Conservation (phyloP, 805 yeast species). For the Monosporozyma siamensis region DNA sequence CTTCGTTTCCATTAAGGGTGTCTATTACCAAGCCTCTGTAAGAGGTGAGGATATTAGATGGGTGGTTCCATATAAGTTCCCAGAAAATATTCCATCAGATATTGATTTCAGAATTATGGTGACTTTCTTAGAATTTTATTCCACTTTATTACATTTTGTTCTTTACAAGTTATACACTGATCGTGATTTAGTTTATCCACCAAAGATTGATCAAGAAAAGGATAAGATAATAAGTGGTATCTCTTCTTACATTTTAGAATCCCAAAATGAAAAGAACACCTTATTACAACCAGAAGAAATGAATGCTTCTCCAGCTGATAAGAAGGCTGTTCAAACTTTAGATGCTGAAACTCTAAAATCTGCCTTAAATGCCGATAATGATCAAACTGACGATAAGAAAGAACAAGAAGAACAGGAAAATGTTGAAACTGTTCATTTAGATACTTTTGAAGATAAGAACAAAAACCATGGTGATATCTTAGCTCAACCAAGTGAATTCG, state of each 20-base stretch:
- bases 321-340: constrained; percentile 25
- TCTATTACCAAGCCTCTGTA: constrained; percentile 82
- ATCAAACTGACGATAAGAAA: constrained; percentile 27
- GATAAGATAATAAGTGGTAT: constrained; percentile 86
- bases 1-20: constrained; percentile 94
- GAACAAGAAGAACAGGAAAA: constrained; percentile 26
- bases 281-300: constrained; percentile 14
- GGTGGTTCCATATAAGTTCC: constrained; percentile 96
- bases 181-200: constrained; percentile 82
- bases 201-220: constrained; percentile 62
- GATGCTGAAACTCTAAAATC: constrained; percentile 45
- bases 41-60: constrained; percentile 91
- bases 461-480: constrained; percentile 60
- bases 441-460: constrained; percentile 57
- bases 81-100: constrained; percentile 88
- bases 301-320: too few species aligned
- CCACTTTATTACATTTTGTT: constrained; percentile 83
- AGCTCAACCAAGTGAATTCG: constrained; percentile 56
- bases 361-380: constrained; percentile 38
- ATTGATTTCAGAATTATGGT: constrained; percentile 95
- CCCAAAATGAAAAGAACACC: constrained; percentile 26
- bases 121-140: constrained; percentile 91
- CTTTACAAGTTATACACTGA: constrained; percentile 80
- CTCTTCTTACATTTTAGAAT: constrained; percentile 69
- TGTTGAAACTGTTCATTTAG: constrained; percentile 44